Evolutionary conservation across 2,329 filamentous ascomycete species (phyloP), one percentile per base, ranked within the genome.

Genomic region (Colletotrichum orchidophilum): DNA sequence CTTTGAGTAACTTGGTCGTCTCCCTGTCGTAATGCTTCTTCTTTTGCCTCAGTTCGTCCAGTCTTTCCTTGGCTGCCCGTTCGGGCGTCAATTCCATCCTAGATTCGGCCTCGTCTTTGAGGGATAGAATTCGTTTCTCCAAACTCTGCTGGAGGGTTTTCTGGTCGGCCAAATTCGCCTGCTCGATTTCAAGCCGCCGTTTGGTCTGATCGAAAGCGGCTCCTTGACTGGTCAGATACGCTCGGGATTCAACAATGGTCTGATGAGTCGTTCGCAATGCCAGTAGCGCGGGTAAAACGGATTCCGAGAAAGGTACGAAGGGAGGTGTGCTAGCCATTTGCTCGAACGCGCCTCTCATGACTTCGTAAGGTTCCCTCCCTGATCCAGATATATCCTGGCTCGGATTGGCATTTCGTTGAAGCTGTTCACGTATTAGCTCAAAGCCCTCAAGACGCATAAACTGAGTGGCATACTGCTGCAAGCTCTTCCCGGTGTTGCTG

Each of bases 201-300:
- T 82, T 82, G 2, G 84, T 80, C 29, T 83, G 78, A 57, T 86
- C 82, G 5, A 87, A 79, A 1, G 82, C 80, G 6, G 80, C 69
- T 15, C 79, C 79, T 42, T 87, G 86, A 4, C 82, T 79, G 5
- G 79, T 77, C 13, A 94, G 85, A 63, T 90, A 90, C 24, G 83
- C 81, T 74, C 88, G 90, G 21, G 91, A 92, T 74, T 94, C 91
- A 70, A 86, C 80, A 59, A 93, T 87, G 18, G 90, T 90, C 67
- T 87, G 85, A 69, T 91, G 87, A 3, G 92, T 91, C 75, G 88
- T 90, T 62, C 92, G 90, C 64, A 94, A 81, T 6, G 94, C 93
- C 50, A 96, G 79, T 5, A 97, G 84, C 7, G 91, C 89, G 3
- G 93, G 93, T 7, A 96, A 81, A 6, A 91, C 85, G 24, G 94